A percentile compares a stretch with the other conserved stretches of the same genome.
These are phyloP conservation scores for Ganoderma meredithae DNA, from an alignment of 1,284 basidiomycete species.

Conservation along the genomic window DNA sequence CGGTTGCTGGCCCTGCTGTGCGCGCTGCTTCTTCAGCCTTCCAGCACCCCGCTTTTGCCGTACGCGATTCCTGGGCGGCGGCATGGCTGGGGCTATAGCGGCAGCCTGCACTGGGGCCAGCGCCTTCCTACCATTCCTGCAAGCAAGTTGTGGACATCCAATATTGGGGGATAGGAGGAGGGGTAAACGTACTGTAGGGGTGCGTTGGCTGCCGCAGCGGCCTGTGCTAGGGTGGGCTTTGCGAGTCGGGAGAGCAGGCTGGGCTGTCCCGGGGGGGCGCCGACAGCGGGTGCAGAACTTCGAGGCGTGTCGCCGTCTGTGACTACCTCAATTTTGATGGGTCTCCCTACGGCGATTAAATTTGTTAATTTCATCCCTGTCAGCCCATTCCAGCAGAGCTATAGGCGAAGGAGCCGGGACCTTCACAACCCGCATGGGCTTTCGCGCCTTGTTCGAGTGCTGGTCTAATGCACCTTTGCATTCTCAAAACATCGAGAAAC, in stretches of 20 bases:
- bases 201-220: background rate
- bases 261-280: constrained; percentile 36
- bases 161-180: background rate
- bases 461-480: background rate
- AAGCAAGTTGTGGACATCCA: background rate
- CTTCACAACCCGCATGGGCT: no score
- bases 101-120: constrained; percentile 2
- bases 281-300: constrained; percentile 23
- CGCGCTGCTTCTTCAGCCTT: constrained; percentile 61
- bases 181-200: background rate
- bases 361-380: background rate
- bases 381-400: background rate
- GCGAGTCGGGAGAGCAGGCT: constrained; percentile 48
- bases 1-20: constrained; percentile 24
- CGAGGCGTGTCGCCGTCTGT: constrained; percentile 48
- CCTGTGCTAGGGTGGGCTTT: constrained; percentile 20
- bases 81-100: constrained; percentile 18
- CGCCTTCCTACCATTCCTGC: constrained; percentile 13
- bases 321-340: constrained; percentile 74
- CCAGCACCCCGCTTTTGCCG: constrained; percentile 70
- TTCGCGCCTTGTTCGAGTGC: no score
- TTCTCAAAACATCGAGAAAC: background rate
- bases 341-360: constrained; percentile 53
- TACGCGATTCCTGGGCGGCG: constrained; percentile 39
- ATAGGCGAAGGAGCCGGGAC: no score